phyloP scores from a whole-genome alignment of 495 filamentous ascomycete species.

The Geoglossum glabrum region DNA sequence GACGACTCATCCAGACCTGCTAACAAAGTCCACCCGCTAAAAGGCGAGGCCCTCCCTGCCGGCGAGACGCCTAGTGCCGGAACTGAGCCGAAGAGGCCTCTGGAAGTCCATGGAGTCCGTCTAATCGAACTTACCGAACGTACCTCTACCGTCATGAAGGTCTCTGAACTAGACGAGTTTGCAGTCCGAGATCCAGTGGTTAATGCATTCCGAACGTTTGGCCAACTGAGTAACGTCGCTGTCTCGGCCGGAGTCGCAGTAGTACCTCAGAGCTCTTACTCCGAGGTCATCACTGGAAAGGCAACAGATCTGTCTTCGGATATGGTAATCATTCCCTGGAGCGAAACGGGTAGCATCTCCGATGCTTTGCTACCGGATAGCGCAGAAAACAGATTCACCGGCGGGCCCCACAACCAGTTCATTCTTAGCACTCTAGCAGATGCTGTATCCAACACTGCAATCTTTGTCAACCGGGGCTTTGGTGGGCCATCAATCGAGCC shows the following conservation, averaged over 20 bases:
- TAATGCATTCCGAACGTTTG: constrained; percentile 79
- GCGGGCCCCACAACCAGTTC: constrained; percentile 31
- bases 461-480: constrained; percentile 63
- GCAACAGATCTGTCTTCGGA: constrained; percentile 52
- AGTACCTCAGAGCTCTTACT: constrained; percentile 55
- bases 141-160: constrained; percentile 87
- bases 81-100: constrained; percentile 22
- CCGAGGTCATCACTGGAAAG: constrained; percentile 48
- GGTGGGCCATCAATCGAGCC: constrained; percentile 23
- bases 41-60: constrained; percentile 11
- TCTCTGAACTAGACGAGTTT: constrained; percentile 62
- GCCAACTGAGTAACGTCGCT: constrained; percentile 64
- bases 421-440: constrained; percentile 40
- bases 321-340: constrained; percentile 80
- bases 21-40: constrained; percentile 28
- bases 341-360: constrained; percentile 52
- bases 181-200: constrained; percentile 67
- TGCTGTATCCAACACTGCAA: constrained; percentile 46
- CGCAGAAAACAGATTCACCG: constrained; percentile 28
- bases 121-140: constrained; percentile 81
- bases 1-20: constrained; percentile 19
- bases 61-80: constrained; percentile 6
- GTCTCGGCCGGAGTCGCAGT: constrained; percentile 64
- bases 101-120: constrained; percentile 72
- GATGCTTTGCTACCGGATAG: constrained; percentile 18